Conservation (phyloP, 2,329 filamentous ascomycete species). For the Monosporascus sp. region DNA sequence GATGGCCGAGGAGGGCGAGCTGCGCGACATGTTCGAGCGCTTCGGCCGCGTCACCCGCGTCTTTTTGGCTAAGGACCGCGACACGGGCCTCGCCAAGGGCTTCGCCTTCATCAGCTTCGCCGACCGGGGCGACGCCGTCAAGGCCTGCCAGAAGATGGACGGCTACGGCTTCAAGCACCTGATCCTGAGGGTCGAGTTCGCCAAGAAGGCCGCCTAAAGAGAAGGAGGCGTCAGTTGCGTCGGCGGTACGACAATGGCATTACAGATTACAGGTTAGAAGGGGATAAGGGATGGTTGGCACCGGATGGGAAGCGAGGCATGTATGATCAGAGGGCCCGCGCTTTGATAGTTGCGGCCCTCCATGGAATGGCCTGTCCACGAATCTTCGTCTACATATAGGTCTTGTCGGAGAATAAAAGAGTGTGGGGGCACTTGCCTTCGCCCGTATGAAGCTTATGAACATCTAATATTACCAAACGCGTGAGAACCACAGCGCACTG, state of each 20-base stretch:
- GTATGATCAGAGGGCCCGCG: not conserved
- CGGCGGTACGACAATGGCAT: not conserved
- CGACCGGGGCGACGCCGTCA: constrained; percentile 82
- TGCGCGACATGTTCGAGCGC: constrained; percentile 96
- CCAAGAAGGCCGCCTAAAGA: constrained; percentile 59
- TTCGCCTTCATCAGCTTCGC: constrained; percentile 98
- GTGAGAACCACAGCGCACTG: too few relatives aligned
- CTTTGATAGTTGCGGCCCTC: not conserved
- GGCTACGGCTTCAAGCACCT: constrained; percentile 87
- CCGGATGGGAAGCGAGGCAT: not conserved
- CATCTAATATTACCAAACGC: too few relatives aligned
- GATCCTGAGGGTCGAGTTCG: constrained; percentile 82
- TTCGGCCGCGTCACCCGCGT: constrained; percentile 96
- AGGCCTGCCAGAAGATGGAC: constrained; percentile 96
- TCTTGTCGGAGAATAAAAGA: too few relatives aligned
- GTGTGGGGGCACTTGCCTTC: too few relatives aligned
- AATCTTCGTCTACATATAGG: not conserved
- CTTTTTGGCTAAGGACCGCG: constrained; percentile 95
- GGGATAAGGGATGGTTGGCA: not conserved
- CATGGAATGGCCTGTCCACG: not conserved
- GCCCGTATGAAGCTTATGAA: too few relatives aligned
- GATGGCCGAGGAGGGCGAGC: constrained; percentile 91
- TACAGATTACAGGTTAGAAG: not conserved
- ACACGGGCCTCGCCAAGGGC: constrained; percentile 93
- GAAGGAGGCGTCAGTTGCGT: not conserved